phyloP scores from a whole-genome alignment of 768 basidiomycete species.

The Exidia glandulosa region DNA sequence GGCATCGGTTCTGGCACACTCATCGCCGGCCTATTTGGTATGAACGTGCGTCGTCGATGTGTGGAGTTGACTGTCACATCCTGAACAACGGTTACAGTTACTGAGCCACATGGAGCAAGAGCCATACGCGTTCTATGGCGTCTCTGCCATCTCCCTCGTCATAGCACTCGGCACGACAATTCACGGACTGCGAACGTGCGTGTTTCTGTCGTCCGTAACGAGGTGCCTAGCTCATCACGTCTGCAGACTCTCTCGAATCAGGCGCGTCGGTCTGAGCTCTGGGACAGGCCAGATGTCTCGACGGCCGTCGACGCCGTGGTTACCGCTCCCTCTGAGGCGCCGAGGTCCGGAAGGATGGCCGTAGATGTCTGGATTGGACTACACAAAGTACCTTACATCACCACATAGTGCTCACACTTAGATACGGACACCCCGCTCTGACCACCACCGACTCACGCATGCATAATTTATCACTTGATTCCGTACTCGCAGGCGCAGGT shows the following conservation, averaged over 20 bases:
- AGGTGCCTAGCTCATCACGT: slow-evolving; percentile 9
- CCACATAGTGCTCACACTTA: too few species aligned
- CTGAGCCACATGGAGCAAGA: slow-evolving; percentile 61
- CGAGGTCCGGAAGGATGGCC: slow-evolving; percentile 30
- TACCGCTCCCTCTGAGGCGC: slow-evolving; percentile 25
- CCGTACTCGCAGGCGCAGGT: too few species aligned
- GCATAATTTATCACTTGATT: too few species aligned
- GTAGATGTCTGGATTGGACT: too few species aligned
- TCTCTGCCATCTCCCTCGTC: slow-evolving; percentile 48
- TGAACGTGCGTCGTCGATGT: slow-evolving; percentile 62
- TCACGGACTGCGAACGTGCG: slow-evolving; percentile 53
- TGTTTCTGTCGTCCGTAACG: not conserved
- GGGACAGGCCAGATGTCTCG: slow-evolving; percentile 12
- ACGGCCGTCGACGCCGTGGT: not conserved
- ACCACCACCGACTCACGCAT: too few species aligned
- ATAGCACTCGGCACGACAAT: slow-evolving; percentile 53
- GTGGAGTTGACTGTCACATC: not conserved
- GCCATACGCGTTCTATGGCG: slow-evolving; percentile 61
- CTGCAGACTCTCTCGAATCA: slow-evolving; percentile 32
- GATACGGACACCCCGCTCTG: too few species aligned
- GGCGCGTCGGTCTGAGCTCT: slow-evolving; percentile 28
- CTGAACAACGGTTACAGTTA: slow-evolving; percentile 36
- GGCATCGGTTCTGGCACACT: slow-evolving; percentile 87
- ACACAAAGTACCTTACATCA: too few species aligned
- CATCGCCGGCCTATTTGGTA: slow-evolving; percentile 85